These are phyloP conservation scores for Boletus fagicola DNA, from an alignment of 768 basidiomycete species.

Conservation along the genomic window DNA sequence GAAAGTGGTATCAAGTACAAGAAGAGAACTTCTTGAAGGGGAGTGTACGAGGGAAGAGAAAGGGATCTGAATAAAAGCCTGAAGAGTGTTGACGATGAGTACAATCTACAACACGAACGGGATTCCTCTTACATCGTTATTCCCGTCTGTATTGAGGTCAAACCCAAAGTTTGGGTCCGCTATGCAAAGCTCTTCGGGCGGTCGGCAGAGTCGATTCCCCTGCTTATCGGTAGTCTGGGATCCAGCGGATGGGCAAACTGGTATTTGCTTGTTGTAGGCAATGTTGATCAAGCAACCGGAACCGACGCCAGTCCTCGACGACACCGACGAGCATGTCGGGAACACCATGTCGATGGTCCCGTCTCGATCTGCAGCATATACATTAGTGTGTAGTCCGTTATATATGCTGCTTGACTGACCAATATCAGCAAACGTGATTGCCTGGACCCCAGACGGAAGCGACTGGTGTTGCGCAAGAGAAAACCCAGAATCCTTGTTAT, in stretches of 20 bases:
- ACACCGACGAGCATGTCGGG: constrained; percentile 75
- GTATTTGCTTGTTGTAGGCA: constrained; percentile 89
- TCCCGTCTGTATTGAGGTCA: constrained; percentile 50
- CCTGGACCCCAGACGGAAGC: constrained; percentile 74
- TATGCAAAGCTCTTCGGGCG: constrained; percentile 76
- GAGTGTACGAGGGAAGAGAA: constrained; percentile 57
- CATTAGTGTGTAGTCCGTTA: background rate
- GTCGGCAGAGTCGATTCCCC: constrained; percentile 61
- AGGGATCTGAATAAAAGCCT: constrained; percentile 70
- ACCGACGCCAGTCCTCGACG: constrained; percentile 67
- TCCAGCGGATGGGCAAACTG: constrained; percentile 65
- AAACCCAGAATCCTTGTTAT: constrained; percentile 77
- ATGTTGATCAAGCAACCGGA: constrained; percentile 81
- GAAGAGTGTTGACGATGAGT: background rate
- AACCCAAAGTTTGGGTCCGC: constrained; percentile 81
- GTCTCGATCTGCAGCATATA: constrained; percentile 67
- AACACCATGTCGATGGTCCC: constrained; percentile 97
- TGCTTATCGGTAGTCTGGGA: constrained; percentile 46
- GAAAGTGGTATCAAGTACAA: constrained; percentile 67
- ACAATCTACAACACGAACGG: background rate
- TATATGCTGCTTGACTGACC: constrained; percentile 44
- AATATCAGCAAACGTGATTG: constrained; percentile 87
- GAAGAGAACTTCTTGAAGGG: constrained; percentile 50
- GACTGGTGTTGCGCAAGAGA: constrained; percentile 60
- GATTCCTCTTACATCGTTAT: constrained; percentile 47